phyloP scores from a whole-genome alignment of 2,329 filamentous ascomycete genomes.

The Ascochyta lentis region DNA sequence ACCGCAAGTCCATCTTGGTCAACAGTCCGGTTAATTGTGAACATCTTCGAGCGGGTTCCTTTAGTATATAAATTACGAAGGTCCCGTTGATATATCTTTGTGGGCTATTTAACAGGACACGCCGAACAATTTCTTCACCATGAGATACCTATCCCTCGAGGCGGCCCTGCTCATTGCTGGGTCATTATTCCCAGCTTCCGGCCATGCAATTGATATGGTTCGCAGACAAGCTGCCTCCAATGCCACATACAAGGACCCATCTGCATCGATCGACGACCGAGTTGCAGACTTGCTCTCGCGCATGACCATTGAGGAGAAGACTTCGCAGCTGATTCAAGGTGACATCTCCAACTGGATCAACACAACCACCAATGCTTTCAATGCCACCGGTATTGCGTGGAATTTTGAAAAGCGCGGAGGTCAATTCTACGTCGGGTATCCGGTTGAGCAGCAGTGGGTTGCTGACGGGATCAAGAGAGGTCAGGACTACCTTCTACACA shows the following conservation, averaged over 20 bases:
- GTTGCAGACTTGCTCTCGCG: slow-evolving; percentile 71
- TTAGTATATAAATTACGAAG: slow-evolving; percentile 7
- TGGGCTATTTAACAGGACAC: background rate
- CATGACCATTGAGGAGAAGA: slow-evolving; percentile 79
- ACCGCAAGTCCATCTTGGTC: slow-evolving; percentile 8
- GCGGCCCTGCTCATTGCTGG: slow-evolving; percentile 26
- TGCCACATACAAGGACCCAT: slow-evolving; percentile 67
- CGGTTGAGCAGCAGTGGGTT: slow-evolving; percentile 68
- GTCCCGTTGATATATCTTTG: background rate
- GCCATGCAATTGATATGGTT: slow-evolving; percentile 33
- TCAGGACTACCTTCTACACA: slow-evolving; percentile 72
- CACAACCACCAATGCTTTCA: slow-evolving; percentile 69
- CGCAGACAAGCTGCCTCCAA: slow-evolving; percentile 38
- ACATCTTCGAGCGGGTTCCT: background rate
- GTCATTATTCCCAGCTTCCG: slow-evolving; percentile 20
- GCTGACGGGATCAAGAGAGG: slow-evolving; percentile 67
- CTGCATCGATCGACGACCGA: slow-evolving; percentile 67
- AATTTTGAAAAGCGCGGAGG: slow-evolving; percentile 72
- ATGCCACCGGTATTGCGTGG: slow-evolving; percentile 69
- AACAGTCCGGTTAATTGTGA: slow-evolving; percentile 11
- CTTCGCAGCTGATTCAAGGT: slow-evolving; percentile 67
- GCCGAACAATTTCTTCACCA: slow-evolving; percentile 1
- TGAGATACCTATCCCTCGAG: slow-evolving; percentile 20
- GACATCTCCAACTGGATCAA: slow-evolving; percentile 79
- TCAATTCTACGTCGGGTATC: slow-evolving; percentile 74